Base-by-base conservation (phyloP, 345 rosid species). In the Passiflora organensis region DNA sequence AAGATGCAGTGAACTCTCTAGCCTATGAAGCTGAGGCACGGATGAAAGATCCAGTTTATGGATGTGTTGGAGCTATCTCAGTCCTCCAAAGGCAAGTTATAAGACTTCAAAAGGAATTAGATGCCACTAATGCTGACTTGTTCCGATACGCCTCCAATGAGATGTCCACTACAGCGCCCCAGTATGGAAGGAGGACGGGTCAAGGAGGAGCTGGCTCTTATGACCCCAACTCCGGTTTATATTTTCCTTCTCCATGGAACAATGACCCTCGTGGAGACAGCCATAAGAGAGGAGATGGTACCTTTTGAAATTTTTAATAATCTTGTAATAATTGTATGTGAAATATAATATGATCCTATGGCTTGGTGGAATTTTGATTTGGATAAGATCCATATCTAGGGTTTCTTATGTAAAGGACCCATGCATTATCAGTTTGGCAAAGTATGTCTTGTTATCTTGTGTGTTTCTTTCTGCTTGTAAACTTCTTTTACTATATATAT, bases 1-100 rank as follows among this genome's bases (percentile, higher is more conserved):
- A 67, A 56, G 72, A 67, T 50, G 72, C 72, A 9, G 72, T 67
- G n/a, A 67, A 67, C 32, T 67, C 73, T 15, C 73, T 69, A 14
- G 73, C 73, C 28, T 69, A 69, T 15, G 73, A 69, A 47, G 73
- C 73, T 9, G 73, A 69, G 49, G 73, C 73, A 6, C 22, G 73
- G 39, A 63, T 69, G 63, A 62, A 53, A 53, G 73, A 69, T 47
- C 73, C 73, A 1, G 73, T 69, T 13, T 62, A 69, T 32, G 73
- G 73, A 24, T 69, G 73, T 36, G 73, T 69, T 25, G 73, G 68
- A 38, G 73, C 73, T 55, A 69, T 69, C 34, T 62, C 68, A 20
- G 62, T 69, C 49, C 73, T 69, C n/a, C 73, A 69, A 48, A 56
- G 68, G 28, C 73, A 69, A 47, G 68, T 69, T 4, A n/a, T 56